Percentiles rank a stretch among this genome's conserved stretches.
These are phyloP conservation scores for Xylaria nigripes DNA, from an alignment of 495 filamentous ascomycete genomes.

Conservation along the genomic window DNA sequence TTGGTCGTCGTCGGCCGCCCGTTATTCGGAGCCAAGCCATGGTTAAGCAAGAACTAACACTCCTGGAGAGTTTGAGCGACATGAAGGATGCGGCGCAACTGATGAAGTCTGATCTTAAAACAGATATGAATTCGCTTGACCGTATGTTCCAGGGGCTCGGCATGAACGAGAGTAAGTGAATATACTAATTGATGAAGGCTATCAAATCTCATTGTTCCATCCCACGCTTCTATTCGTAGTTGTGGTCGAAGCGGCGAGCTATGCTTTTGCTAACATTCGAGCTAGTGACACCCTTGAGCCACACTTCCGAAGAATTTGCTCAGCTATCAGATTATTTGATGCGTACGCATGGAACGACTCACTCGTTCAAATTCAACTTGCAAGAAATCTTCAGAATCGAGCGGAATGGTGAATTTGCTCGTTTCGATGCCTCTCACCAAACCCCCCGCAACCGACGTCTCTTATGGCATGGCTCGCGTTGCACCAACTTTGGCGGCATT, in stretches of 20 bases:
- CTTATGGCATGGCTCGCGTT: constrained; percentile 76
- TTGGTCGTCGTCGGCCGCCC: constrained; percentile 65
- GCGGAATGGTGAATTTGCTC: constrained; percentile 61
- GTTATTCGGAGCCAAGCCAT: constrained; percentile 45
- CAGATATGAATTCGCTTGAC: constrained; percentile 55
- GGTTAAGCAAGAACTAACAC: constrained; percentile 65
- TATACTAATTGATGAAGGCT: background rate
- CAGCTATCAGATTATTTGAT: constrained; percentile 58
- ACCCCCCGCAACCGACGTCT: constrained; percentile 51
- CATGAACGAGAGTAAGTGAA: constrained; percentile 52
- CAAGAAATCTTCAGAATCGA: constrained; percentile 77
- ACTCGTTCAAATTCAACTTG: constrained; percentile 51
- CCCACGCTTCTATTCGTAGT: background rate
- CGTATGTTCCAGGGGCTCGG: constrained; percentile 60
- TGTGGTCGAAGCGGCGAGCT: background rate
- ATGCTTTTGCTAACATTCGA: background rate
- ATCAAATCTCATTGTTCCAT: background rate
- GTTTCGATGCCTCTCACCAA: constrained; percentile 51
- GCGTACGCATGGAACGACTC: constrained; percentile 53
- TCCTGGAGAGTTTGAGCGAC: constrained; percentile 68
- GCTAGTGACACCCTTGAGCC: constrained; percentile 53
- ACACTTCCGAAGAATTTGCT: constrained; percentile 50
- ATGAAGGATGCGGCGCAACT: constrained; percentile 77
- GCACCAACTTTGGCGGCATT: constrained; percentile 76
- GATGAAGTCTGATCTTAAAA: constrained; percentile 45